phyloP scores from a whole-genome alignment of 805 yeast species.

The Starmerella potacharoeniae region DNA sequence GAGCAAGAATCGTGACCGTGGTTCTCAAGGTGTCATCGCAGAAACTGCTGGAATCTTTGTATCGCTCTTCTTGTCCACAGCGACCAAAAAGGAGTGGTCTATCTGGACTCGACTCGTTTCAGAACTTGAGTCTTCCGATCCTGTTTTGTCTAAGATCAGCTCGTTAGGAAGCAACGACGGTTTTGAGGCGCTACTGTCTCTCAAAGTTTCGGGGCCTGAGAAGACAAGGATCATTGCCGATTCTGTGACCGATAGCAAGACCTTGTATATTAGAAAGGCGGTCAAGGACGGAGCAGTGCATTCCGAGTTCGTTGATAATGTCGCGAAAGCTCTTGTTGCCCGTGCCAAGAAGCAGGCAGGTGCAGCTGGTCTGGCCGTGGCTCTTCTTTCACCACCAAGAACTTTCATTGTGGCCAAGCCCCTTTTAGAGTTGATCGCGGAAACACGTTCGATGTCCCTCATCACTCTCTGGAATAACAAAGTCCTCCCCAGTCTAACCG shows the following conservation, averaged over 20 bases:
- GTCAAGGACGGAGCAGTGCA: background rate
- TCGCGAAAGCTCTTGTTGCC: background rate
- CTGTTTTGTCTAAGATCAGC: background rate
- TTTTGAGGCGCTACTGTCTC: background rate
- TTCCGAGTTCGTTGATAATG: background rate
- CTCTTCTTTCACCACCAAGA: conserved; percentile 1
- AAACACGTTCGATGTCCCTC: background rate
- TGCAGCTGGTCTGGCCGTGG: conserved; percentile 1
- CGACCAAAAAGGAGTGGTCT: background rate
- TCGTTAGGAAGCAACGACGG: background rate
- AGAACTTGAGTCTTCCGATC: background rate
- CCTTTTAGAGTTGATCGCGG: conserved; percentile 1
- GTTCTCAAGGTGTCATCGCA: background rate
- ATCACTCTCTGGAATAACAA: conserved; percentile 16
- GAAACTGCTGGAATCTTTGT: background rate
- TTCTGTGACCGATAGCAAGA: background rate
- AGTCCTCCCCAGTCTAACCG: background rate
- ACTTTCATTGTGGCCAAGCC: conserved; percentile 11
- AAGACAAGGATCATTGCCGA: background rate
- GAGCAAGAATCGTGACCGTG: background rate
- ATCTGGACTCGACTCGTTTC: background rate
- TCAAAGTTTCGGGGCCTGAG: background rate
- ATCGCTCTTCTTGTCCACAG: background rate
- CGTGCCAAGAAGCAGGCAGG: background rate
- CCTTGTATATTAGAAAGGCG: background rate